Conservation (phyloP, 139 green algal genomes). For the Pycnococcus provasolii region DNA sequence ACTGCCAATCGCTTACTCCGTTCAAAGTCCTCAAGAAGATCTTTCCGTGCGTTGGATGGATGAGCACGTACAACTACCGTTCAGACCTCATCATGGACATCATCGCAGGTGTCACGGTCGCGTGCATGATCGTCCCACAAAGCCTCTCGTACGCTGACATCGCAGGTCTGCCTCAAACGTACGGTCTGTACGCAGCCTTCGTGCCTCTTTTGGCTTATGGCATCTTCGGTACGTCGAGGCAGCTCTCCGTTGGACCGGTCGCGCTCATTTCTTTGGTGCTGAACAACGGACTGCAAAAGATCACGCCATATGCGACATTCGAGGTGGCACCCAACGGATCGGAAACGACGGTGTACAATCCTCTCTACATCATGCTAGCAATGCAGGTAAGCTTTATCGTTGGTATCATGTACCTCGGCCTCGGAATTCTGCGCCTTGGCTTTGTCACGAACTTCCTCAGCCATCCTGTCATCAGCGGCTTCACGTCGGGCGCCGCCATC, state of each 20-base stretch:
- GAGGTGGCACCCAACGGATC: not conserved
- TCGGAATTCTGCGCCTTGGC: conserved; percentile 66
- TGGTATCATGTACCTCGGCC: conserved; percentile 50
- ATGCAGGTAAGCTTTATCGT: conserved; percentile 62
- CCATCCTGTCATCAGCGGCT: conserved; percentile 68
- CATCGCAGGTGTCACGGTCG: conserved; percentile 14
- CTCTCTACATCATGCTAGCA: conserved; percentile 8
- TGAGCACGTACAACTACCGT: conserved; percentile 13
- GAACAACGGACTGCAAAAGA: not conserved
- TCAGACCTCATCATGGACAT: conserved; percentile 26
- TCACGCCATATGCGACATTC: not conserved
- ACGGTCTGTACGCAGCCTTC: conserved; percentile 80
- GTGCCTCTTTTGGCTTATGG: conserved; percentile 64
- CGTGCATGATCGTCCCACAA: conserved; percentile 19
- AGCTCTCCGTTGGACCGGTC: conserved; percentile 59
- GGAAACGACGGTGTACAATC: not conserved
- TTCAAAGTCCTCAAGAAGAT: not conserved
- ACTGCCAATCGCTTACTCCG: too few relatives aligned
- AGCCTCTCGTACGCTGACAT: conserved; percentile 30
- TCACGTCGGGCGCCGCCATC: conserved; percentile 76
- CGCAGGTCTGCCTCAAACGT: conserved; percentile 38
- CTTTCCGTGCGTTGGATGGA: conserved; percentile 22
- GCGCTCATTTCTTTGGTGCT: conserved; percentile 47
- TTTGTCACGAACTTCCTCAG: conserved; percentile 76
- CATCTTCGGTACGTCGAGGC: conserved; percentile 53